Base-by-base conservation (phyloP, 176 grass and related monocot species). In the Dactylis glomerata region DNA sequence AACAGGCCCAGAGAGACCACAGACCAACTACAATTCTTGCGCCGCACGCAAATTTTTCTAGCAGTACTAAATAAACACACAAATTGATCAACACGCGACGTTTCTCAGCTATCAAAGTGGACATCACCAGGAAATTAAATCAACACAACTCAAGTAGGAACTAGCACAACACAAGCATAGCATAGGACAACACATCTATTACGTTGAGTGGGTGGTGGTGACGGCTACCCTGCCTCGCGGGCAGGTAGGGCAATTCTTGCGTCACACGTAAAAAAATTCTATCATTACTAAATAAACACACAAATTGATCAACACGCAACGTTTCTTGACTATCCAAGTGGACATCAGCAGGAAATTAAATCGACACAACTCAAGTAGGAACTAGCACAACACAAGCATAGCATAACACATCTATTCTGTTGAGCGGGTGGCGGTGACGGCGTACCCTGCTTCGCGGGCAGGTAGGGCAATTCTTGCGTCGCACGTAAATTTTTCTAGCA, bases 401-500 rank as follows among this genome's bases (percentile, higher is more conserved):
- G 73, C 28, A 28, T 20, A 38, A 42, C 41, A 51, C 32, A 51
- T 5, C 0, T n/a, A n/a, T n/a, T n/a, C n/a, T n/a, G n/a, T n/a
- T n/a, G n/a, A n/a, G n/a, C 5, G 12, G 17, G 37, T 58, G 52
- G 38, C 2, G 14, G 62, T 31, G 11, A 10, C 24, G 17, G 62
- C 63, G 12, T 85, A 85, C 83, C 24, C 83, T 30, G 61, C 46
- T 36, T 68, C 74, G 59, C 74, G 33, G 47, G 74, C 34, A 80
- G 75, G 87, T 22, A 88, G 76, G 41, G 87, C 81, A 42, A 70
- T 24, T 42, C 67, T 41, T n/a, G n/a, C n/a, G n/a, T n/a, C n/a
- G n/a, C n/a, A n/a, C n/a, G n/a, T n/a, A n/a, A n/a, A n/a, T n/a
- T n/a, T n/a, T n/a, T n/a, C n/a, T n/a, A n/a, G n/a, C n/a, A 4